Evolutionary conservation across 768 basidiomycete genomes (phyloP).

Genomic region (Suillus bovinus): DNA sequence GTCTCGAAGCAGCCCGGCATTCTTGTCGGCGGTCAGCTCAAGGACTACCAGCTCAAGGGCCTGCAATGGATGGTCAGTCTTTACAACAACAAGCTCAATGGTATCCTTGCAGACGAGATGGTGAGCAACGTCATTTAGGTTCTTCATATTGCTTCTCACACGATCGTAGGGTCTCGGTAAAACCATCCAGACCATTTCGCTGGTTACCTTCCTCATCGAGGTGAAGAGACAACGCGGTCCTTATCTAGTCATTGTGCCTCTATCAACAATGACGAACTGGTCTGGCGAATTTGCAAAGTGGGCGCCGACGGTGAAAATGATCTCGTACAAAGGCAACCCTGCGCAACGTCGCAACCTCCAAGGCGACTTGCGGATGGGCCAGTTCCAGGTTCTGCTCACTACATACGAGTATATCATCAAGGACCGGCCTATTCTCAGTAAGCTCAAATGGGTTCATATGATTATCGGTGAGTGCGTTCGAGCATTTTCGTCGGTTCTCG

Average conservation of each 20-base stretch:
- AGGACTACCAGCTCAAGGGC: conserved; percentile 94
- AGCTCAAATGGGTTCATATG: conserved; percentile 96
- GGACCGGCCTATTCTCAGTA: conserved; percentile 86
- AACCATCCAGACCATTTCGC: conserved; percentile 92
- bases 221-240: conserved; percentile 88
- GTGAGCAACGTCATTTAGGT: conserved; percentile 36
- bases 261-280: conserved; percentile 98
- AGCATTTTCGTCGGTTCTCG: neutral
- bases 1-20: conserved; percentile 71
- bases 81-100: conserved; percentile 95
- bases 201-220: conserved; percentile 95
- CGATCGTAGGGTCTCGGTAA: conserved; percentile 82
- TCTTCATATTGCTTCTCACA: conserved; percentile 14
- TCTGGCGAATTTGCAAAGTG: conserved; percentile 96
- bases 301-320: conserved; percentile 78
- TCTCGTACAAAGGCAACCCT: conserved; percentile 94
- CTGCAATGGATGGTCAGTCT: conserved; percentile 98
- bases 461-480: conserved; percentile 69
- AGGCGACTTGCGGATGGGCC: conserved; percentile 69
- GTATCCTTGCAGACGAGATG: conserved; percentile 96
- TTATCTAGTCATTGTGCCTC: conserved; percentile 92
- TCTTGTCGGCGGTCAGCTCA: conserved; percentile 85
- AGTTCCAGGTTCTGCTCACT: conserved; percentile 91
- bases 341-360: conserved; percentile 77
- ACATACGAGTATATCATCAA: conserved; percentile 99